Conservation (phyloP, 148 eudicot species). For the Rhododendron griersonianum region DNA sequence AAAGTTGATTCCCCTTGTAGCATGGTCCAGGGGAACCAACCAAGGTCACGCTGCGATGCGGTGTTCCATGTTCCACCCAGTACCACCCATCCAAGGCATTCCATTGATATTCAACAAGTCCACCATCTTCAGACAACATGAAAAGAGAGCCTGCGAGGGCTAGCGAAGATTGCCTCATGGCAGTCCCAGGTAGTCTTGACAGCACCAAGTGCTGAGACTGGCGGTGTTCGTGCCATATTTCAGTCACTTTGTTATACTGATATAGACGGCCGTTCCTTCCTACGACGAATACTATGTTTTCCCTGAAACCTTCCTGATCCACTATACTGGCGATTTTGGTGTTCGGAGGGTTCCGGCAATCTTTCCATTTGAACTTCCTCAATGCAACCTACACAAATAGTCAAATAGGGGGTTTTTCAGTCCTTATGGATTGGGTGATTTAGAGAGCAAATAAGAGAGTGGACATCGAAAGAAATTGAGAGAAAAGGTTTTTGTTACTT, state of each 20-base stretch:
- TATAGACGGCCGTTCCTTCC: conserved; percentile 61
- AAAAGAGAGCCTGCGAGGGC: conserved; percentile 64
- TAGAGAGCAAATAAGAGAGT: background rate
- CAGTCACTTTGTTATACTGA: conserved; percentile 72
- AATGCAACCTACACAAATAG: conserved; percentile 51
- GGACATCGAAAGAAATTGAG: background rate
- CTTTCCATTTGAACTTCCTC: conserved; percentile 78
- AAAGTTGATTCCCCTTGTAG: conserved; percentile 48
- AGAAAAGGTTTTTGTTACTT: background rate
- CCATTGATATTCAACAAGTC: conserved; percentile 79
- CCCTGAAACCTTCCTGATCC: conserved; percentile 75
- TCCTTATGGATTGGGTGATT: background rate
- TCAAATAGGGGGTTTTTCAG: background rate
- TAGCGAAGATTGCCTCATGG: conserved; percentile 42
- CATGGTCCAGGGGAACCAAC: conserved; percentile 70
- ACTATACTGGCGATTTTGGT: conserved; percentile 65
- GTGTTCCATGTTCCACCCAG: conserved; percentile 88
- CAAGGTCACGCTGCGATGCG: conserved; percentile 43
- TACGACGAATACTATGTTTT: conserved; percentile 58
- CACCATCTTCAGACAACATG: conserved; percentile 68
- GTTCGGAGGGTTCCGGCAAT: conserved; percentile 60
- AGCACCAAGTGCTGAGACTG: conserved; percentile 76
- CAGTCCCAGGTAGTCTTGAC: conserved; percentile 63
- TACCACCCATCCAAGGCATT: conserved; percentile 62
- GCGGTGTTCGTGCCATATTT: conserved; percentile 74